phyloP scores from a whole-genome alignment of 2,329 filamentous ascomycete species.

The Spiromastix sp. region DNA sequence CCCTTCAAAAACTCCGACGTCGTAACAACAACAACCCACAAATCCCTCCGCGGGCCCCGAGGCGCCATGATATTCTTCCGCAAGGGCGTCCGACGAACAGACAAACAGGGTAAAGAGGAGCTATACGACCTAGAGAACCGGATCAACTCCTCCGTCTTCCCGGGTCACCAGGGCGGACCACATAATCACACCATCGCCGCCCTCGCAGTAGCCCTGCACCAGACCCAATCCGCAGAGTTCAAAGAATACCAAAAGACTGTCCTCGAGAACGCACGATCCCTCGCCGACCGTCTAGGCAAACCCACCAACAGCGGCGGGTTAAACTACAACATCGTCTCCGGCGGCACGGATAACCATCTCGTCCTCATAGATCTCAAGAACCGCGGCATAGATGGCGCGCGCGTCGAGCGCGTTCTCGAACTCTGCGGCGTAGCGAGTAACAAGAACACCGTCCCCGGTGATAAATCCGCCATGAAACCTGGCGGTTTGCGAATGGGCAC shows the following conservation, averaged over 20 bases:
- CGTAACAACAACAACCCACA: slow-evolving; percentile 97
- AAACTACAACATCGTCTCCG: slow-evolving; percentile 88
- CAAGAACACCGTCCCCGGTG: slow-evolving; percentile 97
- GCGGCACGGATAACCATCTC: slow-evolving; percentile 96
- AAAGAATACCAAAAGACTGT: slow-evolving; percentile 89
- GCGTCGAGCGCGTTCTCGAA: slow-evolving; percentile 83
- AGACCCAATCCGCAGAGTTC: slow-evolving; percentile 85
- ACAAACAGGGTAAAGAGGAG: slow-evolving; percentile 84
- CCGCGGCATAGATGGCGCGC: slow-evolving; percentile 76
- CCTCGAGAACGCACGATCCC: slow-evolving; percentile 81
- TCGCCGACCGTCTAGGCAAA: slow-evolving; percentile 60
- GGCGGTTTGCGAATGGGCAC: slow-evolving; percentile 90
- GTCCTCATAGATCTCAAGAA: slow-evolving; percentile 90
- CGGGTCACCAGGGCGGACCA: slow-evolving; percentile 93
- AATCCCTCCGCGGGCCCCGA: slow-evolving; percentile 92
- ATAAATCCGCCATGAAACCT: slow-evolving; percentile 85
- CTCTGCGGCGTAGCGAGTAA: slow-evolving; percentile 94
- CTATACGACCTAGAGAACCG: slow-evolving; percentile 89
- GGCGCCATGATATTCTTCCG: slow-evolving; percentile 99
- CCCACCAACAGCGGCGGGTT: slow-evolving; percentile 61
- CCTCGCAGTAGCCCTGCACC: slow-evolving; percentile 86
- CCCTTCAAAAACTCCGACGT: slow-evolving; percentile 91
- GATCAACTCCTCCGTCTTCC: slow-evolving; percentile 99
- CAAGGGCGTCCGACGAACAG: slow-evolving; percentile 83
- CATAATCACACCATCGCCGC: slow-evolving; percentile 99